A percentile compares a stretch with the other conserved stretches of the same genome.
These are phyloP conservation scores for Phoenix roebelenii DNA, from an alignment of 176 grass and related monocot genomes.

Conservation along the genomic window DNA sequence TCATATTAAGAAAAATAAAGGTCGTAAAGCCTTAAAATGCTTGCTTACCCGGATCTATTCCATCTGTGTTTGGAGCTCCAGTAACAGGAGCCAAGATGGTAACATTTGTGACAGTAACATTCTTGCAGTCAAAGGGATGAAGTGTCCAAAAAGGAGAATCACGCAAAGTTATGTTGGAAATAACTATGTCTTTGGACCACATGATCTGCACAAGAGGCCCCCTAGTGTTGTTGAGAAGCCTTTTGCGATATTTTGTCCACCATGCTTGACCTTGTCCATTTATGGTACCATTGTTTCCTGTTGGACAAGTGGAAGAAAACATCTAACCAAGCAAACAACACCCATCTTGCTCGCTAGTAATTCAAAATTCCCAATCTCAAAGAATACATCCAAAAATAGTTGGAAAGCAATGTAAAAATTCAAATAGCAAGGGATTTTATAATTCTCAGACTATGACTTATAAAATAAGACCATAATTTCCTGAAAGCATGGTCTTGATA, in stretches of 20 bases:
- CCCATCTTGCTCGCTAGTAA: too few species aligned
- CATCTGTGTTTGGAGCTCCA: conserved; percentile 16
- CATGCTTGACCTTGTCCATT: conserved; percentile 17
- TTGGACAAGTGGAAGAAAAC: too few species aligned
- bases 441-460: too few species aligned
- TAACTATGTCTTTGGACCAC: conserved; percentile 15
- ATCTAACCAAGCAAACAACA: too few species aligned
- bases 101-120: conserved; percentile 12
- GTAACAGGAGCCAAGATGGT: conserved; percentile 17
- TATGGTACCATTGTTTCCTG: conserved; percentile 18
- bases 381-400: too few species aligned
- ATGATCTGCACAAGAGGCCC: conserved; percentile 16
- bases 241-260: conserved; percentile 12
- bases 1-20: too few species aligned
- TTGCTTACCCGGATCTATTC: conserved; percentile 6
- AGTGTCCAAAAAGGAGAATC: conserved; percentile 21
- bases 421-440: too few species aligned
- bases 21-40: neutral
- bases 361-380: too few species aligned
- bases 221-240: conserved; percentile 12
- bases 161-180: conserved; percentile 17
- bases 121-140: conserved; percentile 10
- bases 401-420: too few species aligned
- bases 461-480: too few species aligned
- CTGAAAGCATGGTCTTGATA: too few species aligned